These are phyloP conservation scores for Blastomyces emzantsi DNA, from an alignment of 2,329 filamentous ascomycete genomes.

Conservation along the genomic window DNA sequence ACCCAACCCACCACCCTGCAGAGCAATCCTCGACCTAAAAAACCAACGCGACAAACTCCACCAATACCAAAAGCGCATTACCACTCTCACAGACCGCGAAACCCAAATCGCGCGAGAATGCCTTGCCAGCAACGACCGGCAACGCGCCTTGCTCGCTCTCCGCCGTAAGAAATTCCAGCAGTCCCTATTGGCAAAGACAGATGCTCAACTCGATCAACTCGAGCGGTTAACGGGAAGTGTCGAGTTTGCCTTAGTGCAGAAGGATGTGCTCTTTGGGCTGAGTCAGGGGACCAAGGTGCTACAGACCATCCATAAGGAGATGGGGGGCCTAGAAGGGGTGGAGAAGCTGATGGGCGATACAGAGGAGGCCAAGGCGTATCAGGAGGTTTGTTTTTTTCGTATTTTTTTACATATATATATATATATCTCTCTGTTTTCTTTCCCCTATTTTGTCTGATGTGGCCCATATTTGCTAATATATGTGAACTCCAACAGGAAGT, in stretches of 20 bases:
- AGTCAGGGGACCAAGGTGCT: conserved; percentile 86
- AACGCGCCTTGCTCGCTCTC: conserved; percentile 74
- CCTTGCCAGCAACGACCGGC: conserved; percentile 68
- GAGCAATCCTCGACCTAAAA: conserved; percentile 96
- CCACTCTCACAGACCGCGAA: conserved; percentile 74
- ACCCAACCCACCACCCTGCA: conserved; percentile 31
- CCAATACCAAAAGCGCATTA: conserved; percentile 89
- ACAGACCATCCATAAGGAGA: conserved; percentile 85
- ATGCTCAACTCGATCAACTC: conserved; percentile 86
- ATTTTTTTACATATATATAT: neutral
- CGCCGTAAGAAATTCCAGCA: conserved; percentile 97
- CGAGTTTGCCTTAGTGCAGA: conserved; percentile 94
- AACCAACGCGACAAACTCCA: conserved; percentile 94
- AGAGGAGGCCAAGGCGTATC: conserved; percentile 83
- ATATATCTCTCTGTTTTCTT: neutral
- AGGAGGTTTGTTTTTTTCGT: conserved; percentile 55
- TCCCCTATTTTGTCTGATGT: neutral
- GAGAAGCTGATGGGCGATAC: conserved; percentile 93
- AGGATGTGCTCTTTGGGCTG: conserved; percentile 86
- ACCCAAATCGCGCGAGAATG: conserved; percentile 78
- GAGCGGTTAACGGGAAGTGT: conserved; percentile 82
- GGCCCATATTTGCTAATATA: neutral
- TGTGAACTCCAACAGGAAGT: conserved; percentile 56
- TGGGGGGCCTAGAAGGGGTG: conserved; percentile 88
- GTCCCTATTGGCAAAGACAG: conserved; percentile 76